Base-by-base conservation (phyloP, 768 basidiomycete genomes). In the Amanita rimosa region DNA sequence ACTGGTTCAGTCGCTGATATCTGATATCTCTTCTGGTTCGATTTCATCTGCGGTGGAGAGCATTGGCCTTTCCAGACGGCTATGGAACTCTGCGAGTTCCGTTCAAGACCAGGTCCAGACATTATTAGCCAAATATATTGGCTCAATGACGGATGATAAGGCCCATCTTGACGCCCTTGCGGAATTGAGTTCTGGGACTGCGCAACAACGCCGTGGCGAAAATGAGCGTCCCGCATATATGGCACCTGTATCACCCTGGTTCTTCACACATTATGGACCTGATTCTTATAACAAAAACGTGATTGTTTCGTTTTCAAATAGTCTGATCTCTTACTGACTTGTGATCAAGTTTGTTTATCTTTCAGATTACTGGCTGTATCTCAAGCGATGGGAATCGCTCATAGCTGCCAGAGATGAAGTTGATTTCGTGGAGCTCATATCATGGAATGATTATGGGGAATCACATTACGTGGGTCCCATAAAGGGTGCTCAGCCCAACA, bases 401-500 rank as follows among this genome's bases (percentile, higher is more conserved):
- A 69, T 86, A 43, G 55, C 57, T 24, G 65, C 73, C n/a, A 75
- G 83, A 27, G 70, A 75, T 50, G 58, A 73, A 52, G 65, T 83
- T 26, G 78, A 81, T 55, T 68, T 86, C 43, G 74, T 76, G 16
- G 69, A 87, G 61, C 59, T 82, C 49, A 51, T 80, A 39, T 75
- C 78, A 11, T 86, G 79, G 79, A 88, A 88, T 51, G 85, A 87
- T 60, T 86, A 68, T 48, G 82, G 83, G 52, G 83, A 85, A 59
- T 83, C 80, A 3, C 83, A 88, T 58, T 92, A 93, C 60, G 67
- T 92, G 41, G 85, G 82, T 11, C 87, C 89, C 2, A 77, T 87
- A 56, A 75, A 80, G 53, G 83, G 85, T 8, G 75, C 68, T 22
- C 79, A 84, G 58, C 86, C 87, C 41, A 71, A 78, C 59, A 83